phyloP scores from a whole-genome alignment of 2,329 filamentous ascomycete species.

The Pseudogymnoascus sp. region DNA sequence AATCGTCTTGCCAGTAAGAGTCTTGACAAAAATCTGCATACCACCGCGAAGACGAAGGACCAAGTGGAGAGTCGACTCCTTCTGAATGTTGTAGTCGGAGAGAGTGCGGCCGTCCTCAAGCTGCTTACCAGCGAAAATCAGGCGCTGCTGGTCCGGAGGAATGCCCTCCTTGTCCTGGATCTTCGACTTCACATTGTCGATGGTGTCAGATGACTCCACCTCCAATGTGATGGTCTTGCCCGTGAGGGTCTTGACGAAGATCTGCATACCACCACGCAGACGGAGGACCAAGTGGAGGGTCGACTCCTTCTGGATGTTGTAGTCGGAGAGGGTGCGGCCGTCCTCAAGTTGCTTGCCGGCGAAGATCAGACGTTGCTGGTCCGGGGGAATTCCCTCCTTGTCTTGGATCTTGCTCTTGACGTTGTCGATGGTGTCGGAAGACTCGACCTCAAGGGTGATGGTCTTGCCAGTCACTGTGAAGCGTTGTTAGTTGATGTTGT shows the following conservation, averaged over 20 bases:
- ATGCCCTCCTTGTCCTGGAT: conserved; percentile 93
- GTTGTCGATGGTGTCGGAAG: conserved; percentile 87
- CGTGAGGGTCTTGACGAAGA: conserved; percentile 79
- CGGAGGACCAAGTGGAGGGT: conserved; percentile 80
- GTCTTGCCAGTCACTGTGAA: conserved; percentile 81
- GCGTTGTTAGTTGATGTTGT: conserved; percentile 61
- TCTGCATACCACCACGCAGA: conserved; percentile 84
- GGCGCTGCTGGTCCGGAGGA: conserved; percentile 85
- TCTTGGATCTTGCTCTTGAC: conserved; percentile 97
- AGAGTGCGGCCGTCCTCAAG: conserved; percentile 86
- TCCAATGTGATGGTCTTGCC: conserved; percentile 94
- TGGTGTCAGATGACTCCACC: conserved; percentile 81
- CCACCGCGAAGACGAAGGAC: conserved; percentile 76
- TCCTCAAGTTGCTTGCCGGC: no score
- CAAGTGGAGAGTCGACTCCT: conserved; percentile 74
- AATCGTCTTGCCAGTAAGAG: conserved; percentile 61
- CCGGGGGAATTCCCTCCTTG: conserved; percentile 93
- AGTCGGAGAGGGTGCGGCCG: no score
- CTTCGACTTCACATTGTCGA: conserved; percentile 91
- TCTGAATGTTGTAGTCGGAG: conserved; percentile 95
- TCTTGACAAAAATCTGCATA: conserved; percentile 70
- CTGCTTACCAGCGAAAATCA: conserved; percentile 92
- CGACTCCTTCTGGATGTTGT: conserved; percentile 93
- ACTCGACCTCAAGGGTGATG: conserved; percentile 85
- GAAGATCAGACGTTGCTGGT: conserved; percentile 98